These are phyloP conservation scores for Vanrija humicola DNA, from an alignment of 1,284 basidiomycete genomes.

Conservation along the genomic window DNA sequence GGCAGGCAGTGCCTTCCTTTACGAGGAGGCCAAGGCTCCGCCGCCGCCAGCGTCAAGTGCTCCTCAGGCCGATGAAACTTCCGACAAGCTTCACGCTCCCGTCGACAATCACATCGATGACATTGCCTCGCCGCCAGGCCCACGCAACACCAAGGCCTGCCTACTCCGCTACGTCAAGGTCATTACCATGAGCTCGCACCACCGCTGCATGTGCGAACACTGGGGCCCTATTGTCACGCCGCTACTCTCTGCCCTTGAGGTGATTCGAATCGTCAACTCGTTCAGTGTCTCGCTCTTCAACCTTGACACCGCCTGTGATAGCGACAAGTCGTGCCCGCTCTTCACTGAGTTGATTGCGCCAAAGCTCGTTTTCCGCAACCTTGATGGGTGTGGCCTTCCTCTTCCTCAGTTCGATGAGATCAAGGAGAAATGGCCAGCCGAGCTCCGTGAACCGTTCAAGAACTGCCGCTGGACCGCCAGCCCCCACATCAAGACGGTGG, in stretches of 20 bases:
- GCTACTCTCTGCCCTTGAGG: background rate
- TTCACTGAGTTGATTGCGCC: background rate
- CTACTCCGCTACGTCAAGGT: conserved; percentile 2
- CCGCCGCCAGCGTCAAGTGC: no score
- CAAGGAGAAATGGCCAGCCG: conserved; percentile 55
- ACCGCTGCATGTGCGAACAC: background rate
- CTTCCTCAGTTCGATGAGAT: conserved; percentile 56
- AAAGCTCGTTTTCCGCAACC: conserved; percentile 7
- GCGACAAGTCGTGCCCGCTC: background rate
- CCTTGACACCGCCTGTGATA: background rate
- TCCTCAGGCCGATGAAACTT: no score
- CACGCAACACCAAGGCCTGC: background rate
- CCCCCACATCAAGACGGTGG: no score
- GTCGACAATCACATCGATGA: no score
- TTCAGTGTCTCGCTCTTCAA: background rate
- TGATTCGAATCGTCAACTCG: background rate
- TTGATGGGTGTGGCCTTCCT: background rate
- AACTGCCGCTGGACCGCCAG: no score
- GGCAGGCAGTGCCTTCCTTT: no score
- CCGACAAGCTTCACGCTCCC: no score
- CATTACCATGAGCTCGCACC: conserved; percentile 1
- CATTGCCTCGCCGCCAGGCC: no score
- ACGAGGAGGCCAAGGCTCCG: no score
- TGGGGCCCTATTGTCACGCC: background rate
- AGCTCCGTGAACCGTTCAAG: no score